These are phyloP conservation scores for Piper betle DNA, from an alignment of 164 flowering plant species.

Conservation along the genomic window DNA sequence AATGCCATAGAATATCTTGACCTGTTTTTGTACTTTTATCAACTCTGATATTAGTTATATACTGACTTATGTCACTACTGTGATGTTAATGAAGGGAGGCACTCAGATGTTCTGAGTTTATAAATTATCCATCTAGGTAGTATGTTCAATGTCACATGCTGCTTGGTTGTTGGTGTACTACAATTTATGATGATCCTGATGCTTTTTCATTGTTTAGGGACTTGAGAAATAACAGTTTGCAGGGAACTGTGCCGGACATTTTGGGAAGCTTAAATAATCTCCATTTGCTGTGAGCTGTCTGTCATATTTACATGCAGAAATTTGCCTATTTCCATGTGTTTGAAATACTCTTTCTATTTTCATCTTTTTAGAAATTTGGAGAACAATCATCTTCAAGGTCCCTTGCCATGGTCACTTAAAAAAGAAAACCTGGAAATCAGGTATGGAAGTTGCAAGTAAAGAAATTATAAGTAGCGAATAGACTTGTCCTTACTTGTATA, in stretches of 20 bases:
- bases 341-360: not conserved
- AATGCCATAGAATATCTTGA: too few species aligned
- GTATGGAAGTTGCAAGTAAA: conserved; percentile 19
- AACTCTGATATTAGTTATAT: not conserved
- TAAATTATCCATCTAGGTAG: not conserved
- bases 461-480: not conserved
- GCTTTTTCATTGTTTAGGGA: conserved; percentile 33
- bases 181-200: not conserved
- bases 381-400: conserved; percentile 60
- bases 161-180: not conserved
- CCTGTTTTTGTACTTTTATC: too few species aligned
- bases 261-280: conserved; percentile 57
- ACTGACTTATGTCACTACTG: too few species aligned
- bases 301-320: not conserved
- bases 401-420: conserved; percentile 60
- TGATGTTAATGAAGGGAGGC: not conserved
- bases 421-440: conserved; percentile 49
- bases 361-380: conserved; percentile 52
- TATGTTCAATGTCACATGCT: not conserved
- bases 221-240: conserved; percentile 58
- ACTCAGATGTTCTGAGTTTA: not conserved
- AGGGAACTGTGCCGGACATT: conserved; percentile 63
- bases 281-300: conserved; percentile 39
- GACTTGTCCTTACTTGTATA: conserved; percentile 9
- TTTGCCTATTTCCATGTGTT: not conserved